Base-by-base conservation (phyloP, 345 rosid genomes). In the Gossypium herbaceum region DNA sequence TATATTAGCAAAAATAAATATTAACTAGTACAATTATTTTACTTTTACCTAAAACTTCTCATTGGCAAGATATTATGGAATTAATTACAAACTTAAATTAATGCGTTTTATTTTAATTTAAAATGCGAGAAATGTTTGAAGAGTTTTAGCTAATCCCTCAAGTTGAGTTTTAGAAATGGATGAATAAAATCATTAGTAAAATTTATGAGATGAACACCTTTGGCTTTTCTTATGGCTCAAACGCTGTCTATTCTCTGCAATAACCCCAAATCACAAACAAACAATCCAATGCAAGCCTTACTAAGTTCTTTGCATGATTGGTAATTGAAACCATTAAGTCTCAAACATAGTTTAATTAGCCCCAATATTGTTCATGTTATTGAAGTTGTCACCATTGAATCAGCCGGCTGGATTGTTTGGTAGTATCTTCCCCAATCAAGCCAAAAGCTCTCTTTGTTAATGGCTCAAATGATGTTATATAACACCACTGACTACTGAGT, bases 381-480 rank as follows among this genome's bases (percentile, higher is more conserved):
- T 29, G 56, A 76, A 63, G 44, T 63, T 63, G 43, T 61, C 61
- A 55, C 45, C 61, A 20, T 17, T 29, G 60, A 54, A 70, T 70
- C 52, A 67, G 76, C 79, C 79, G 76, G 73, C 79, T 1, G 78
- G 79, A 13, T 79, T 79, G 77, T 48, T 65, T 54, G 65, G 58
- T 59, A 47, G 52, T 17, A 76, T 51, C 27, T 29, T 68, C 15
- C 34, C n/a, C 20, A 15, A 19, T 56, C 19, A 69, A 59, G 68
- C 74, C 69, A 74, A 73, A 69, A n/a, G 3, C 24, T 52, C 2
- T 24, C 73, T 47, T 73, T 51, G 71, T 59, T 67, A 67, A 27
- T 69, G 22, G 57, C 45, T 55, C 59, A 70, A 70, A 70, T 9
- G 19, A 17, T 25, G 9, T 52, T 70, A 70, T 51, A 70, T 70